These are phyloP conservation scores for Rhizophagus sp. DNA, from an alignment of 192 early-diverging fungal species.

Conservation along the genomic window DNA sequence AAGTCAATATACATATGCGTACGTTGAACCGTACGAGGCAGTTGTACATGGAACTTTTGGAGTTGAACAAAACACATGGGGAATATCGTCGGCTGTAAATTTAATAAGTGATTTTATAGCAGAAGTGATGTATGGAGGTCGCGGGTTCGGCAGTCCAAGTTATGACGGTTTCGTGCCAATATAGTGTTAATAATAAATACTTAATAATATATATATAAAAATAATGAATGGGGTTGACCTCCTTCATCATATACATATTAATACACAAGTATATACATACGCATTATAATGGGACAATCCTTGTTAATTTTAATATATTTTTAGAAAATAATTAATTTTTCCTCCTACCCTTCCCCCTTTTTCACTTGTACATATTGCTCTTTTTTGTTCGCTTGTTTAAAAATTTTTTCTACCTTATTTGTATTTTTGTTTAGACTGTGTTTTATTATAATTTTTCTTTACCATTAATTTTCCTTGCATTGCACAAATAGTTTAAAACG, in stretches of 20 bases:
- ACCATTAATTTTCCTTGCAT: no score
- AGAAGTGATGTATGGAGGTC: constrained; percentile 26
- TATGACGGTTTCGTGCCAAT: constrained; percentile 20
- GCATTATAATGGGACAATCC: not conserved
- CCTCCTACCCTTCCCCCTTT: not conserved
- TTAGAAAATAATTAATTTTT: not conserved
- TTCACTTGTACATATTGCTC: constrained; percentile 16
- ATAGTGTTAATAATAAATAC: not conserved
- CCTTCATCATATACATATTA: not conserved
- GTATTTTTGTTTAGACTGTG: no score
- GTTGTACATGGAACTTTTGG: constrained; percentile 26
- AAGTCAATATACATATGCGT: not conserved
- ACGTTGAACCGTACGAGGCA: constrained; percentile 27
- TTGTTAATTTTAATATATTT: not conserved
- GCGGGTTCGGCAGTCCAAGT: constrained; percentile 23
- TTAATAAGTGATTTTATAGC: constrained; percentile 16
- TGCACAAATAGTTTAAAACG: no score
- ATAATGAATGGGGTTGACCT: not conserved
- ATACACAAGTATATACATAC: not conserved
- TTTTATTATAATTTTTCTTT: no score
- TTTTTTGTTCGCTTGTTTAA: no score
- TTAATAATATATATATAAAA: not conserved
- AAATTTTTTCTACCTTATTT: no score
- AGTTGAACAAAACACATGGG: not conserved
- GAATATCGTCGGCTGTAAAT: not conserved